Base-by-base conservation (phyloP, 768 basidiomycete species). In the Rickenella mellea region DNA sequence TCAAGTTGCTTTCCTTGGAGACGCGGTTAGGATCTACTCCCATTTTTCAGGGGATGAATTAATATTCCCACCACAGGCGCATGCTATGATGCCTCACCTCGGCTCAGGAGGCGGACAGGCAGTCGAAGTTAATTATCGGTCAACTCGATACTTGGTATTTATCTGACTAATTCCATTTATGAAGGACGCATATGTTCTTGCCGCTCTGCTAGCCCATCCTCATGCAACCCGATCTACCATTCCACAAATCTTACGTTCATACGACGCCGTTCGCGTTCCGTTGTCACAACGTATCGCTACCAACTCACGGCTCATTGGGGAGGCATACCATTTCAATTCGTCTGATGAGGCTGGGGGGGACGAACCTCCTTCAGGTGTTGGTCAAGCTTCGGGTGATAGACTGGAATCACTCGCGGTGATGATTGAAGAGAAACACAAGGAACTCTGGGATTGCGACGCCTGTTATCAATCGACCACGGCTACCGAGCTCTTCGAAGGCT, bases 21-120 rank as follows among this genome's bases (percentile, higher is more conserved):
- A 77, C 45, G 65, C 75, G 5, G 68, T 70, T 46, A 36, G 60
- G 52, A n/a, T 43, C 30, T 17, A 12, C 30, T 26, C 22, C n/a
- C n/a, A n/a, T n/a, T n/a, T n/a, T n/a, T n/a, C n/a, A n/a, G n/a
- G n/a, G n/a, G n/a, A n/a, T n/a, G n/a, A n/a, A n/a, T n/a, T 10
- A n/a, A 10, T 21, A 21, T 20, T 10, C 36, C 14, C 10, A 10
- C 10, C 29, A n/a, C 31, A 57, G 71, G 70, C 70, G 0, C 70
- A 74, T 51, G 69, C 65, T 0, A 70, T 70, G 62, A 56, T 63
- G 3, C 70, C 70, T 0, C 62, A 71, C 47, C 60, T 68, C 51
- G 71, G 67, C 1, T 63, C 69, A 0, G 72, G 73, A 3, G 74
- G 70, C 3, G 68, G 70, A 3, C 70, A 71, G 41, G 71, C 71